Evolutionary conservation across 148 eudicot genomes (phyloP).

Genomic region (Pharnaceum exiguum): DNA sequence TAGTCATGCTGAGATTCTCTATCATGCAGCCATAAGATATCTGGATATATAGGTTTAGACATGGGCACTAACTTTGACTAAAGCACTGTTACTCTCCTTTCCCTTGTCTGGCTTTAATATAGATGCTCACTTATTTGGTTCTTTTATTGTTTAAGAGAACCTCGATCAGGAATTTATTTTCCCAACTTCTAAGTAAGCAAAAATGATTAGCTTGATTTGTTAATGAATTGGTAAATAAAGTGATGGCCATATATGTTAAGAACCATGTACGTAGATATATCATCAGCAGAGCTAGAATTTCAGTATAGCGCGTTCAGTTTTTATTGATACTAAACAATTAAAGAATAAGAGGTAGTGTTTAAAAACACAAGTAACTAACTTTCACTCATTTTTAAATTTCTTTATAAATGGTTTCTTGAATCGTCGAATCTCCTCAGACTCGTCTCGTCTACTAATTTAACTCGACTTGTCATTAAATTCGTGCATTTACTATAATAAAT

Average conservation of each 20-base stretch:
- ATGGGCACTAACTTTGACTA: slow-evolving; percentile 23
- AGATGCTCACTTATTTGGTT: slow-evolving; percentile 15
- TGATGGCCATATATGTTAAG: neutral
- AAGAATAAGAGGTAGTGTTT: too few species aligned
- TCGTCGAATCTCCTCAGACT: too few species aligned
- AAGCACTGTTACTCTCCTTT: slow-evolving; percentile 4
- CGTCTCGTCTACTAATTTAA: too few species aligned
- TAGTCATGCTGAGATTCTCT: slow-evolving; percentile 5
- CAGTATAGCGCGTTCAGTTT: too few species aligned
- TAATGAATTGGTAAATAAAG: neutral
- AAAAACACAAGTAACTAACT: too few species aligned
- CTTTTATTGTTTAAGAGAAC: slow-evolving; percentile 6
- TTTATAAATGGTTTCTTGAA: too few species aligned
- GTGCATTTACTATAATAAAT: too few species aligned
- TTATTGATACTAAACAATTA: too few species aligned
- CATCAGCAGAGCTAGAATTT: neutral
- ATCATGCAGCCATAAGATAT: neutral
- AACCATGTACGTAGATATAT: neutral
- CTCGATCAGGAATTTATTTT: neutral
- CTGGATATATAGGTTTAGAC: slow-evolving; percentile 12
- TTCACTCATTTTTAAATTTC: too few species aligned
- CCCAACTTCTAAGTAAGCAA: slow-evolving; percentile 7
- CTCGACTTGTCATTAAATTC: too few species aligned
- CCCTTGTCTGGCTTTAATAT: slow-evolving; percentile 6
- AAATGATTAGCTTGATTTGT: neutral